Conservation (phyloP, 257 asterid genomes). For the Nicotiana tabacum region DNA sequence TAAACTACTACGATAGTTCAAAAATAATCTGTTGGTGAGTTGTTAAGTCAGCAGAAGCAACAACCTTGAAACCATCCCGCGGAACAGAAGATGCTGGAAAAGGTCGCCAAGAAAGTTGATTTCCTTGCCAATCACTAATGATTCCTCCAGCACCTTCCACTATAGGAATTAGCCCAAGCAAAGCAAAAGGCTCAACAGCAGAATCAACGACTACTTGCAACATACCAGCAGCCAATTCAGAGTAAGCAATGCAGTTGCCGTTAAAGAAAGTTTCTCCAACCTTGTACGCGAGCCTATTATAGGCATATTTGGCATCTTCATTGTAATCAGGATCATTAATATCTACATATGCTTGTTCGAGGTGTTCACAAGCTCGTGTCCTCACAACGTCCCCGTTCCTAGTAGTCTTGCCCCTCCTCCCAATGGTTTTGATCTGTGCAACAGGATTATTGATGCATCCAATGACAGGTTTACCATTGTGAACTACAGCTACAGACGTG, state of each 20-base stretch:
- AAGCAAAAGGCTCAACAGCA: background rate
- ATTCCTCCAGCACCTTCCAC: background rate
- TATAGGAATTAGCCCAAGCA: background rate
- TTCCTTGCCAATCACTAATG: background rate
- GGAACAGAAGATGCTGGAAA: background rate
- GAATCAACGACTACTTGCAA: background rate
- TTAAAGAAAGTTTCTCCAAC: background rate
- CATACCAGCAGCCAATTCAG: background rate
- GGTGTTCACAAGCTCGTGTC: background rate
- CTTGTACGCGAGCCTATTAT: background rate
- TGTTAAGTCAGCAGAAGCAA: background rate
- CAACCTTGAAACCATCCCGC: background rate
- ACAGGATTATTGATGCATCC: background rate
- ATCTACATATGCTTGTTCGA: background rate
- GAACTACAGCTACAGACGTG: background rate
- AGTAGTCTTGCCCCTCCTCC: background rate
- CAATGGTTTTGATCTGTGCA: background rate
- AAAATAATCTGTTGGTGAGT: background rate
- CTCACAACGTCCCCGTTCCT: background rate
- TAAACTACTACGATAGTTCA: background rate
- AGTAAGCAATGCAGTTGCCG: background rate
- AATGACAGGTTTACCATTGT: background rate
- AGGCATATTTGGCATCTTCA: background rate
- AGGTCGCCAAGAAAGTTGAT: background rate
- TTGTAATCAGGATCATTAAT: background rate